These are phyloP conservation scores for Lithohypha guttulata DNA, from an alignment of 2,329 filamentous ascomycete species.

Conservation along the genomic window DNA sequence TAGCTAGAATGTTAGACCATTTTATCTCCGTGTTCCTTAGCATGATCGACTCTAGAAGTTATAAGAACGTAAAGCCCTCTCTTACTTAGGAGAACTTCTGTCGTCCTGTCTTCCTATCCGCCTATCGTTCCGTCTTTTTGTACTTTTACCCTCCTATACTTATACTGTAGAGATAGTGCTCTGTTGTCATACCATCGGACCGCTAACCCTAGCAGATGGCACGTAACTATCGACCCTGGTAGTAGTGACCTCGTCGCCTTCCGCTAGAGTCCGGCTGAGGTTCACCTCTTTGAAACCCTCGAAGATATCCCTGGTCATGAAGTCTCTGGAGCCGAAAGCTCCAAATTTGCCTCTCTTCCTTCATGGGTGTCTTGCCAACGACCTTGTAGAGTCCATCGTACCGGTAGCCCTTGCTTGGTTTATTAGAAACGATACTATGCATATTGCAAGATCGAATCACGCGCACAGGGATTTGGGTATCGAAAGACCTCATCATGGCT, in stretches of 20 bases:
- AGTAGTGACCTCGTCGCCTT: neutral
- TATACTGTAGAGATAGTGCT: too few species aligned
- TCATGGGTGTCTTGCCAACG: conserved; percentile 28
- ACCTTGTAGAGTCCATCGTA: conserved; percentile 50
- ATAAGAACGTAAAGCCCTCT: too few species aligned
- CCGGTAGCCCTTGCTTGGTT: conserved; percentile 40
- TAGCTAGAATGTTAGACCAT: too few species aligned
- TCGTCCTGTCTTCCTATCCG: too few species aligned
- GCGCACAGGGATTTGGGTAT: conserved; percentile 34
- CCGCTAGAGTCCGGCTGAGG: neutral
- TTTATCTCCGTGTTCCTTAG: too few species aligned
- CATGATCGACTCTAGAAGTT: too few species aligned
- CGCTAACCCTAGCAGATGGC: neutral
- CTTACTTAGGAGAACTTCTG: too few species aligned
- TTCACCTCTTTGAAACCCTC: conserved; percentile 5
- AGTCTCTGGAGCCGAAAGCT: conserved; percentile 39
- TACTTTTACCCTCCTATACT: too few species aligned
- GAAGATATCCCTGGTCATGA: conserved; percentile 15
- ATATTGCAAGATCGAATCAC: conserved; percentile 39
- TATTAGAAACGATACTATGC: conserved; percentile 28
- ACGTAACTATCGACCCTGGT: neutral
- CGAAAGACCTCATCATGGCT: conserved; percentile 32
- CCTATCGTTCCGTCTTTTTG: too few species aligned
- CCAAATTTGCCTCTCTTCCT: conserved; percentile 33
- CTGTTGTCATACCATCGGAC: too few species aligned